Evolutionary conservation across 495 filamentous ascomycete species (phyloP).

Genomic region (Penicillium coprophilum): DNA sequence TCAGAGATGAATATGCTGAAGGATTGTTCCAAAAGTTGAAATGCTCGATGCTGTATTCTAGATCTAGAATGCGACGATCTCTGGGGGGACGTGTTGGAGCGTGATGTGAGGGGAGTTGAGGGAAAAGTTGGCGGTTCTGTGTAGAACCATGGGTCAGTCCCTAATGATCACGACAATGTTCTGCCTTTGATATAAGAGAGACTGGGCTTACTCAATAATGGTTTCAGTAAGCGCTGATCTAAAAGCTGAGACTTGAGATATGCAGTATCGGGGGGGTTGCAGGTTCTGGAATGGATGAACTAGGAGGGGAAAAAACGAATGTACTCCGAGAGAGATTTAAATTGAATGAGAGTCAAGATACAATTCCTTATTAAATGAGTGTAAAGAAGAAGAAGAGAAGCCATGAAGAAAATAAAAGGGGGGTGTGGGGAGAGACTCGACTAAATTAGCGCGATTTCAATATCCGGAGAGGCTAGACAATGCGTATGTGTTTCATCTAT

Average conservation of each 20-base stretch:
- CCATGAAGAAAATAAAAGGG: conserved; percentile 5
- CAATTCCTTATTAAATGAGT: background rate
- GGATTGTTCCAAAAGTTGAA: background rate
- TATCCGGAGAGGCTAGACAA: conserved; percentile 4
- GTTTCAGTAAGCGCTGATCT: conserved; percentile 5
- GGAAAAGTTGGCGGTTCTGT: background rate
- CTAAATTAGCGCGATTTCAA: conserved; percentile 8
- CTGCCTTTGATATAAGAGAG: background rate
- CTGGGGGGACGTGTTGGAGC: background rate
- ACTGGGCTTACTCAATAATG: background rate
- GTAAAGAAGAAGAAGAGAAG: conserved; percentile 3
- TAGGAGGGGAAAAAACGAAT: background rate
- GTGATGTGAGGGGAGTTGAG: background rate
- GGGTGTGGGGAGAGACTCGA: background rate
- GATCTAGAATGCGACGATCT: background rate
- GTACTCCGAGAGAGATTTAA: conserved; percentile 3
- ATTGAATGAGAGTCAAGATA: background rate
- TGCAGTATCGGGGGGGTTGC: background rate
- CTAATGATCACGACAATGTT: background rate
- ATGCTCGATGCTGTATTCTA: background rate
- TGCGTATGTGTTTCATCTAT: conserved; percentile 1
- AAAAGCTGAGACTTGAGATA: background rate
- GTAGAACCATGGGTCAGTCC: conserved; percentile 4
- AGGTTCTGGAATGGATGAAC: background rate
- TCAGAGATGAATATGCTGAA: background rate